Conservation (phyloP, 306 rosid species). For the Chamaecrista fasciculata region DNA sequence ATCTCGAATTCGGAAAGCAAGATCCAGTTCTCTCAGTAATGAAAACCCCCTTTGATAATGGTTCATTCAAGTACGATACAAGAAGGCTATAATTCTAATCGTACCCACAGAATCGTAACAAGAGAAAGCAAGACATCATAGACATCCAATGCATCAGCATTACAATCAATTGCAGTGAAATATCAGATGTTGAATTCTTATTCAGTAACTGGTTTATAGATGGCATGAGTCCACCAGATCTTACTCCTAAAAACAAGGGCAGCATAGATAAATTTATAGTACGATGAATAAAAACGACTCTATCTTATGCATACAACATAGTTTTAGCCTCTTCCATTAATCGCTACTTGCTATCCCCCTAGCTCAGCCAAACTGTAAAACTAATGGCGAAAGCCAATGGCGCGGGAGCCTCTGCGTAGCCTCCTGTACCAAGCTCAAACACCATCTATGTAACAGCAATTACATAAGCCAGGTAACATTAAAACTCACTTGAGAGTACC, state of each 20-base stretch:
- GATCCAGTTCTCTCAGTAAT: too few species aligned
- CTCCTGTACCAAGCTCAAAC: slow-evolving; percentile 31
- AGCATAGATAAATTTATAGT: slow-evolving; percentile 36
- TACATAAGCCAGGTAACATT: slow-evolving; percentile 31
- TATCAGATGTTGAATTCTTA: slow-evolving; percentile 32
- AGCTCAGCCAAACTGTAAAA: slow-evolving; percentile 60
- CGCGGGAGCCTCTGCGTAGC: slow-evolving; percentile 41
- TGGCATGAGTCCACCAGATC: slow-evolving; percentile 36
- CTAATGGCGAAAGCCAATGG: slow-evolving; percentile 34
- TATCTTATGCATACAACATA: slow-evolving; percentile 40
- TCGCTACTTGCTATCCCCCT: slow-evolving; percentile 43
- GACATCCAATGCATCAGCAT: slow-evolving; percentile 15
- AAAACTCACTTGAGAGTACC: slow-evolving; percentile 24
- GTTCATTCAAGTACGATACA: not conserved
- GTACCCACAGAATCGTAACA: not conserved
- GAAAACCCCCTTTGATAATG: not conserved
- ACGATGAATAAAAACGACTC: slow-evolving; percentile 34
- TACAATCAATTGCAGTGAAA: not conserved
- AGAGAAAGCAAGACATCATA: not conserved
- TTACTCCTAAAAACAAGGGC: slow-evolving; percentile 33
- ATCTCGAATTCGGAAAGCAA: too few species aligned
- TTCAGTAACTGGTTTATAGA: slow-evolving; percentile 34
- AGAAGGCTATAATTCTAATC: too few species aligned
- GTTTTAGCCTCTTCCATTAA: slow-evolving; percentile 40
- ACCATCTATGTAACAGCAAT: slow-evolving; percentile 43